Evolutionary conservation across 129 eudicot species (phyloP), one percentile per base, ranked within the genome.

Genomic region (Heracleum sosnowskyi): DNA sequence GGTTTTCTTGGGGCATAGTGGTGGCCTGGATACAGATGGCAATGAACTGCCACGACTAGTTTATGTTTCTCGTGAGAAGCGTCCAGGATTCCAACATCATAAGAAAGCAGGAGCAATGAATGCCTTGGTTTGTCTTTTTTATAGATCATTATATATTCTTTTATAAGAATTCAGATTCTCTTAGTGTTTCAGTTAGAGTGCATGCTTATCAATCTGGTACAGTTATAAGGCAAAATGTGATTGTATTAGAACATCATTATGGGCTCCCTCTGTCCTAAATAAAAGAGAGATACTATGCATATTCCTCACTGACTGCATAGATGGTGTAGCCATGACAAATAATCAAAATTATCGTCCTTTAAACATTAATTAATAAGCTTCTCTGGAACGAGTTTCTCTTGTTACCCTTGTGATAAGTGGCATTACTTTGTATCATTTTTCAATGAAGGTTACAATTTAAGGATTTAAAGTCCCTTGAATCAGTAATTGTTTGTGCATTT

Each of bases 51-150:
- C 98, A 20, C 89, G 96, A 39, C 76, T 93, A 79, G 98, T 93
- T 81, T 93, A 93, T 82, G 98, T 93, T 71, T 92, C 98, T 83
- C 96, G 98, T 85, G 98, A 92, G 81, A 92, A 92, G 85, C 96
- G 98, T 69, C 96, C 94, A 7, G 96, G 96, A 31, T 93, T 93
- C 73, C 96, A 93, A 85, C 98, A 93, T 82, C 98, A 93, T 86
- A 93, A 93, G 86, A 93, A 93, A 86, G 98, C 98, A 37, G 98
- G 98, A 82, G 96, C 98, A 29, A 93, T 93, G 98, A 93, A 93
- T 81, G 96, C 98, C 78, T 90, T 93, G 98, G 98, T 93, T 69
- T 15, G 90, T 85, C 31, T 77, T 53, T 42, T 13, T 39, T 24
- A 9, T 7, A n/a, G 44, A 68, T 55, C 37, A 22, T 76, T 40